These are phyloP conservation scores for Cryptococcus wingfieldii DNA, from an alignment of 1,284 basidiomycete species.

Conservation along the genomic window DNA sequence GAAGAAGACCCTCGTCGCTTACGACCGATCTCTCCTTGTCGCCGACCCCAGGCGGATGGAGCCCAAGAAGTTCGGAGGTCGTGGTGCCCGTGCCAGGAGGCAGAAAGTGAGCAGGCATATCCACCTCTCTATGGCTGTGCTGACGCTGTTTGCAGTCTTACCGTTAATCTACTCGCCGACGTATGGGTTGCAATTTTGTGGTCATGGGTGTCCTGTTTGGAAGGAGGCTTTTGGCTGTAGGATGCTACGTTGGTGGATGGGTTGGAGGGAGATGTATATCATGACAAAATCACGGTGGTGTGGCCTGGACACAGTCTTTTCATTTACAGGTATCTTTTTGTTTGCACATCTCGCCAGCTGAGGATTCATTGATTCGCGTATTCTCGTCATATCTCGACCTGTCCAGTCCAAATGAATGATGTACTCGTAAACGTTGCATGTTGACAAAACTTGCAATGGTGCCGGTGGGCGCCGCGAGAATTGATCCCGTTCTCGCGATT, in stretches of 20 bases:
- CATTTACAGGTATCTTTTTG: no score
- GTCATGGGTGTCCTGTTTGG: constrained; percentile 2
- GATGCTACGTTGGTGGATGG: constrained; percentile 9
- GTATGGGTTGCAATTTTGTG: background rate
- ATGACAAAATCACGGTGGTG: background rate
- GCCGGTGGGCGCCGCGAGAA: no score
- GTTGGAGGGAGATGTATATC: constrained; percentile 2
- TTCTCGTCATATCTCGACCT: no score
- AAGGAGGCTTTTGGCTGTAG: constrained; percentile 8
- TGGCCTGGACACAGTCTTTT: no score
- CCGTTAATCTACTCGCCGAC: constrained; percentile 60
- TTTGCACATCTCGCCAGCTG: no score
- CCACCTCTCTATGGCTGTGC: background rate
- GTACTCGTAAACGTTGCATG: no score
- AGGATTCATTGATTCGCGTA: no score
- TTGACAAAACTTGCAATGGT: no score
- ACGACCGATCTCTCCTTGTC: constrained; percentile 91
- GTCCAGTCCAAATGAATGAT: no score
- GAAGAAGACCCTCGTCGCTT: constrained; percentile 93
- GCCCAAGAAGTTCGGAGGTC: constrained; percentile 98
- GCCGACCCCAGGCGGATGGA: constrained; percentile 99
- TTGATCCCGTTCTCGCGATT: no score
- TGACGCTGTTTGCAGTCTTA: constrained; percentile 58
- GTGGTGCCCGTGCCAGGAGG: constrained; percentile 90
- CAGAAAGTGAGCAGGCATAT: constrained; percentile 60